Percentiles rank a stretch among this genome's conserved stretches.
These are phyloP conservation scores for Alliaria petiolata DNA, from an alignment of 345 rosid species.

Conservation along the genomic window DNA sequence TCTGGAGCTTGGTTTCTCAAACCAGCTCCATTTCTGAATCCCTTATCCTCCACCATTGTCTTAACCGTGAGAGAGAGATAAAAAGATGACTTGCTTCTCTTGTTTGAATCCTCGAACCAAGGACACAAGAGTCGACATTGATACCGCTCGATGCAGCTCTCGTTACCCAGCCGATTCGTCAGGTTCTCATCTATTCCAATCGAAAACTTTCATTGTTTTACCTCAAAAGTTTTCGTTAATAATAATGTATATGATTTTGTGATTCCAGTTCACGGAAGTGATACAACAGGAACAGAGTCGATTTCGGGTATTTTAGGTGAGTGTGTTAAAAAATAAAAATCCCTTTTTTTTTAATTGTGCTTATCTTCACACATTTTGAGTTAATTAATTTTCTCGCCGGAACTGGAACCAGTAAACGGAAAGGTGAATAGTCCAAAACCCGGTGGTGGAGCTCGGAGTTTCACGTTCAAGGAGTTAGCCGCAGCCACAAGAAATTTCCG, in stretches of 20 bases:
- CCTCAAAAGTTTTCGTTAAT: neutral
- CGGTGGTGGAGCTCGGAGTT: conserved; percentile 64
- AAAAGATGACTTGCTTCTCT: conserved; percentile 77
- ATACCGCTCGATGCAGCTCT: conserved; percentile 47
- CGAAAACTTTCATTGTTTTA: neutral
- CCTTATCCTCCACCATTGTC: neutral
- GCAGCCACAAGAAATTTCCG: conserved; percentile 67
- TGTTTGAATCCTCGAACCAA: conserved; percentile 56
- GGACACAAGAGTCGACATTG: conserved; percentile 65
- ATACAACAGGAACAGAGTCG: conserved; percentile 33
- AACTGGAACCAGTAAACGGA: conserved; percentile 32
- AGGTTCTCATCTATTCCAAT: conserved; percentile 32
- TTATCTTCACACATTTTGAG: neutral
- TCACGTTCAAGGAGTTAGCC: conserved; percentile 82
- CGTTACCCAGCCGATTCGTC: conserved; percentile 43
- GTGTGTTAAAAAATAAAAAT: neutral
- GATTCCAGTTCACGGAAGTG: conserved; percentile 33
- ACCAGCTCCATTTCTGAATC: conserved; percentile 22
- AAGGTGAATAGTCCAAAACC: conserved; percentile 34
- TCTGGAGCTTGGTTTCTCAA: conserved; percentile 7
- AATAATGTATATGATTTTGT: neutral
- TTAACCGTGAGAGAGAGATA: neutral
- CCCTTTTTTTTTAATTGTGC: neutral
- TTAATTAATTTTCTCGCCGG: neutral
- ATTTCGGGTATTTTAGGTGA: conserved; percentile 31